These are phyloP conservation scores for Xylaria palmicola DNA, from an alignment of 495 filamentous ascomycete species.

Conservation along the genomic window DNA sequence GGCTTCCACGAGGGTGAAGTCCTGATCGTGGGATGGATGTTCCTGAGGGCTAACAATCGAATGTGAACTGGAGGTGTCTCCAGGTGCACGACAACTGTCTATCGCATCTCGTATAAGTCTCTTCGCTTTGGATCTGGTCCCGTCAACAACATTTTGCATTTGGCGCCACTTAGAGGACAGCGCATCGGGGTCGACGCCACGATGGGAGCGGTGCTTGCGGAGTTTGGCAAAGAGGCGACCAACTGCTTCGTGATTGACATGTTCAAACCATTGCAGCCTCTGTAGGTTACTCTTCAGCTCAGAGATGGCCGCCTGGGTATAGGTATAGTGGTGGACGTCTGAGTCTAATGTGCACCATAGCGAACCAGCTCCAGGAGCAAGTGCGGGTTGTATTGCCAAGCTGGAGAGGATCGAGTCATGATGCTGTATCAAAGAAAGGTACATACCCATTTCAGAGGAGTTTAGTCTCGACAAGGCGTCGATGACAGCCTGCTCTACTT, in stretches of 20 bases:
- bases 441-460: not conserved
- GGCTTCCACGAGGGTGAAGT: not conserved
- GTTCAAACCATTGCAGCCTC: slow-evolving; percentile 3
- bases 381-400: not conserved
- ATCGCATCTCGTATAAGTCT: not conserved
- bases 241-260: slow-evolving; percentile 4
- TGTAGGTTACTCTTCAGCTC: not conserved
- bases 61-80: not conserved
- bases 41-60: not conserved
- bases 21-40: not conserved
- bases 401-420: not conserved
- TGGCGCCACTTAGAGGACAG: not conserved
- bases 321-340: not conserved
- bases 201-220: not conserved
- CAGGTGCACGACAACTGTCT: not conserved
- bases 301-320: not conserved
- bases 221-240: not conserved
- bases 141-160: not conserved
- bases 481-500: not conserved
- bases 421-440: not conserved
- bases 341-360: not conserved
- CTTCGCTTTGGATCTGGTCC: not conserved
- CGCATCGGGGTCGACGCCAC: not conserved
- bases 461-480: not conserved
- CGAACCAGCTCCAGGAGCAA: not conserved